phyloP scores from a whole-genome alignment of 148 eudicot species.

The Camellia lanceoleosa region DNA sequence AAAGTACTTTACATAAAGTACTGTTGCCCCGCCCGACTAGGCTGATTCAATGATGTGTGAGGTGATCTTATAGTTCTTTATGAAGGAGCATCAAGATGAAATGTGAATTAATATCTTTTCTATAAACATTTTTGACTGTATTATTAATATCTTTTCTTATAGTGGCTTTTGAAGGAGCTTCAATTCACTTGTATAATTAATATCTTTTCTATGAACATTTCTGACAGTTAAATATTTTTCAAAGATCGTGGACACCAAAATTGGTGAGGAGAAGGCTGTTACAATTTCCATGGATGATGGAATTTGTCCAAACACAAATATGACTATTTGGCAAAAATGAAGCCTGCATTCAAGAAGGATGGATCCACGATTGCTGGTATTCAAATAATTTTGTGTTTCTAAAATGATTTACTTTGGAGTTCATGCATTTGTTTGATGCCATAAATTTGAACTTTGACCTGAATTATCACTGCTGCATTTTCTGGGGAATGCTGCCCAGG shows the following conservation, averaged over 20 bases:
- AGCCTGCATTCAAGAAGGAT: slow-evolving; percentile 66
- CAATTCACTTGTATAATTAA: neutral
- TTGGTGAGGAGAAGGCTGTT: slow-evolving; percentile 59
- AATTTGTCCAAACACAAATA: slow-evolving; percentile 57
- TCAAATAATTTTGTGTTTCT: neutral
- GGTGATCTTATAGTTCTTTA: too few species aligned
- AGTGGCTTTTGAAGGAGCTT: too few species aligned
- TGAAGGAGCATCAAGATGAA: too few species aligned
- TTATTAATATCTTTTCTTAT: too few species aligned
- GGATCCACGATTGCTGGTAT: slow-evolving; percentile 84
- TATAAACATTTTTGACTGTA: too few species aligned
- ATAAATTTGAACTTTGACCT: neutral
- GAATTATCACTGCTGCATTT: slow-evolving; percentile 2
- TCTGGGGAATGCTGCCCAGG: slow-evolving; percentile 70
- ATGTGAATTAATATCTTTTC: too few species aligned
- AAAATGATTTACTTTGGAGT: neutral
- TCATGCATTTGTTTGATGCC: neutral
- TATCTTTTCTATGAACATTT: neutral
- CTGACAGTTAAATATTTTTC: slow-evolving; percentile 10
- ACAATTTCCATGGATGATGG: slow-evolving; percentile 73
- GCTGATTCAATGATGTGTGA: too few species aligned
- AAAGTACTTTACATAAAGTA: too few species aligned
- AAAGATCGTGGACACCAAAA: slow-evolving; percentile 72
- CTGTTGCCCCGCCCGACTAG: too few species aligned
- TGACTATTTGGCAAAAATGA: slow-evolving; percentile 64